A percentile compares a stretch with the other conserved stretches of the same genome.
These are phyloP conservation scores for Maudiozyma serrabonitensis DNA, from an alignment of 805 yeast genomes.

Conservation along the genomic window DNA sequence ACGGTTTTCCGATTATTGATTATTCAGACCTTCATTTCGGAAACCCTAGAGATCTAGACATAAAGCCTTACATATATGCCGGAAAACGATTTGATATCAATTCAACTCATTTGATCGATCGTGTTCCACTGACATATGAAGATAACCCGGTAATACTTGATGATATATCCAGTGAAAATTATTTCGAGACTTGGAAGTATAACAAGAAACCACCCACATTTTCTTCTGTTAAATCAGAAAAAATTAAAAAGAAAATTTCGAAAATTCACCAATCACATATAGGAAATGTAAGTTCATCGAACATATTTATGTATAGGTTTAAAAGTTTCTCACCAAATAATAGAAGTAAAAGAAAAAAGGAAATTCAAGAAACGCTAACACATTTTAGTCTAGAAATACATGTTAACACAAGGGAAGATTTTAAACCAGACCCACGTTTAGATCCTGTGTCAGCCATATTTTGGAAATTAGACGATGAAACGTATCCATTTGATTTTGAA, in stretches of 20 bases:
- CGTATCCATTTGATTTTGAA: constrained; percentile 28
- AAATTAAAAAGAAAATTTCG: constrained; percentile 4
- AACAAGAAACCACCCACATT: constrained; percentile 39
- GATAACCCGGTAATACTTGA: constrained; percentile 11
- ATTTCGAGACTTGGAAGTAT: constrained; percentile 37
- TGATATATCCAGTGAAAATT: background rate
- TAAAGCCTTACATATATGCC: constrained; percentile 51
- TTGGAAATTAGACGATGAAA: constrained; percentile 49
- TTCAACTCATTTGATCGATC: constrained; percentile 30
- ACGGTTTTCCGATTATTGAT: constrained; percentile 41
- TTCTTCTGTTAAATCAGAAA: constrained; percentile 21
- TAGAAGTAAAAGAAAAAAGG: constrained; percentile 28
- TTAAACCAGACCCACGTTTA: constrained; percentile 51
- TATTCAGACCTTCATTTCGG: constrained; percentile 59
- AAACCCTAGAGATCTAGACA: constrained; percentile 40
- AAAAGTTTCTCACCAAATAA: constrained; percentile 2
- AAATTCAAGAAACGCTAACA: constrained; percentile 40
- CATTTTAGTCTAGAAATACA: constrained; percentile 63
- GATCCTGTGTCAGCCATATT: constrained; percentile 55
- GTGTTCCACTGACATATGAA: constrained; percentile 23
- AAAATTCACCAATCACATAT: constrained; percentile 39
- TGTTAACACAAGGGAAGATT: constrained; percentile 40
- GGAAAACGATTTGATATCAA: constrained; percentile 49
- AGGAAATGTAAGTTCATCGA: constrained; percentile 16
- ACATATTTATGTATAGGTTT: constrained; percentile 11